Evolutionary conservation across 805 yeast species (phyloP), one percentile per base, ranked within the genome.

Genomic region (Candida khao-thaluensis): DNA sequence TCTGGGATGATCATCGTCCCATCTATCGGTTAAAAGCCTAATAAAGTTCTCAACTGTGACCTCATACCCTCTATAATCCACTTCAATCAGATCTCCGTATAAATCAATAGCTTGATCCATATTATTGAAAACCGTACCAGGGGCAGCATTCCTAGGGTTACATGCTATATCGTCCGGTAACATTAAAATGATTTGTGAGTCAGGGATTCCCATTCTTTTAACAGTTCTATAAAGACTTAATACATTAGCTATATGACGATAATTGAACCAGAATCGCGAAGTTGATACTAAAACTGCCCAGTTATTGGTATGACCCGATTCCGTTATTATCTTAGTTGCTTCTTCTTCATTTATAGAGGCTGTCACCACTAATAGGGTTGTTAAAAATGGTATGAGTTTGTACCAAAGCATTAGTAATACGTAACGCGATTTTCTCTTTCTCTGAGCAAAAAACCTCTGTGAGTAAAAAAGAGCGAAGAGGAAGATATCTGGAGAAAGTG

Each of bases 241-340:
- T 21, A 85, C 95, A 62, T 93, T 93, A 26, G 99, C 98, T 88
- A 91, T 87, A 61, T 93, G 99, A 58, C 99, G 74, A 58, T 93
- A 93, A 62, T 93, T 93, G 73, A 93, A 93, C 99, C 99, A 93
- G 65, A 93, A 93, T 43, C 98, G 70, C 9, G 97, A 89, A 1
- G 99, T 91, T 2, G 96, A 88, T 26, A 93, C 96, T 31, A 93
- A 66, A 4, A 93, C 98, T 0, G 99, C 91, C 82, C 82, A 77
- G 56, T 77, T 78, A 54, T 77, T 78, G 22, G 81, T 77, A 51
- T 89, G 77, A 65, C 83, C 51, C 30, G 77, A 53, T 10, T 53
- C 49, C 38, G 46, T 38, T 30, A 62, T 56, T 38, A 53, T 49
- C 15, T 50, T 38, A 20, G 51, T 54, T 1, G 59, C 60, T 5